Conservation (phyloP, 2,329 filamentous ascomycete species). For the Verticillium tricorpus region DNA sequence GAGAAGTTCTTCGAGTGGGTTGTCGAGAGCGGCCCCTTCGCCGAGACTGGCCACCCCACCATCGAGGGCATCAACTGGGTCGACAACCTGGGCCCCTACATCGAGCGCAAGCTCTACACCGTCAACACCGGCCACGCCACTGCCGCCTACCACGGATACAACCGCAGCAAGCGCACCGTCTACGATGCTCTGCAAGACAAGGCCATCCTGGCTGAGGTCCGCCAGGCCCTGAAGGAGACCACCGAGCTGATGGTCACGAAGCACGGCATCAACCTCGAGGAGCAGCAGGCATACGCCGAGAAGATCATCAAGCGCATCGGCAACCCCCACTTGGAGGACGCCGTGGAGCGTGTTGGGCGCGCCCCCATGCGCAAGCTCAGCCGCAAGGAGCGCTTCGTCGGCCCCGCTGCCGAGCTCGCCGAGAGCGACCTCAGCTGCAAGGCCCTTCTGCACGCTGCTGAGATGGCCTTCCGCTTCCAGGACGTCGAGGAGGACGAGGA, state of each 20-base stretch:
- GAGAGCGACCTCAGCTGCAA: slow-evolving; percentile 71
- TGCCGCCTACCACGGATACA: slow-evolving; percentile 90
- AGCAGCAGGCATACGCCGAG: slow-evolving; percentile 82
- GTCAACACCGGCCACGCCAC: slow-evolving; percentile 98
- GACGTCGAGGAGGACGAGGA: slow-evolving; percentile 90
- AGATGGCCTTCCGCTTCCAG: slow-evolving; percentile 94
- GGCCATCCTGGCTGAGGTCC: slow-evolving; percentile 75
- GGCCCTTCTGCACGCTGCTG: slow-evolving; percentile 74
- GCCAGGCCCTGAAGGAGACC: slow-evolving; percentile 78
- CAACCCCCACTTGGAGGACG: slow-evolving; percentile 89
- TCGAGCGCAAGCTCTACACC: slow-evolving; percentile 98
- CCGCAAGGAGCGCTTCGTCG: slow-evolving; percentile 94
- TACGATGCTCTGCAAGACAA: slow-evolving; percentile 82
- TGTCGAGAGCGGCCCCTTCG: slow-evolving; percentile 83
- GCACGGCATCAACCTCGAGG: slow-evolving; percentile 69
- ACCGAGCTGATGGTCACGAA: slow-evolving; percentile 81
- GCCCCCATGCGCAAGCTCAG: slow-evolving; percentile 90
- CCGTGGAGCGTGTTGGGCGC: slow-evolving; percentile 90
- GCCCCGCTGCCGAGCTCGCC: slow-evolving; percentile 82
- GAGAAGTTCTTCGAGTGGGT: slow-evolving; percentile 99
- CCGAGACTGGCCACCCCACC: slow-evolving; percentile 61
- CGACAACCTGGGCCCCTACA: slow-evolving; percentile 85
- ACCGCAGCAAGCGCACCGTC: slow-evolving; percentile 79
- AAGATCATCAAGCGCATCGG: slow-evolving; percentile 91
- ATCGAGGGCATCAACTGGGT: slow-evolving; percentile 94